phyloP scores from a whole-genome alignment of 805 yeast species.

The Candida parachauliodes region DNA sequence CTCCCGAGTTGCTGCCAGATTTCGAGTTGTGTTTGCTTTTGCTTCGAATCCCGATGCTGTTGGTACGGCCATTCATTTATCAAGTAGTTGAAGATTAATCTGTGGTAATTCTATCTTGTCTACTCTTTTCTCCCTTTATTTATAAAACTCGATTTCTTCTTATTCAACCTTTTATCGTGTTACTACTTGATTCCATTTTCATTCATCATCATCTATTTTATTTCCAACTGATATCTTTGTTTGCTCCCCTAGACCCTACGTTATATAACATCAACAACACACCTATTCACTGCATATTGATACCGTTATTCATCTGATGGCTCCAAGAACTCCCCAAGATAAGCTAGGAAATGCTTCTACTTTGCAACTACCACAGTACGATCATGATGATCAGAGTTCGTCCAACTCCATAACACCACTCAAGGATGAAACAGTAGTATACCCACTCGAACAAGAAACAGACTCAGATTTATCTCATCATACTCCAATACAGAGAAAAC shows the following conservation, averaged over 20 bases:
- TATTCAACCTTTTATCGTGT: no score
- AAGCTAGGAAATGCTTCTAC: conserved; percentile 6
- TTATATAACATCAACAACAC: background rate
- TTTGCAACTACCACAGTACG: conserved; percentile 6
- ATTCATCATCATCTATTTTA: no score
- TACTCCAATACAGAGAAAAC: background rate
- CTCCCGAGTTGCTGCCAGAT: no score
- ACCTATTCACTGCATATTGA: background rate
- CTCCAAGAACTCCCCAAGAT: conserved; percentile 7
- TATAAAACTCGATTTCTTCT: no score
- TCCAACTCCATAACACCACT: conserved; percentile 8
- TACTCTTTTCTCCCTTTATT: no score
- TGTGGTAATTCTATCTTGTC: no score
- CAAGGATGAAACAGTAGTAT: background rate
- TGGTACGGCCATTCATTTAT: no score
- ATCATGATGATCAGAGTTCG: conserved; percentile 7
- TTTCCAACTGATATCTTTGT: background rate
- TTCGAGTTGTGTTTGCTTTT: no score
- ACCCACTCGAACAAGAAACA: conserved; percentile 2
- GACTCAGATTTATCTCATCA: conserved; percentile 1
- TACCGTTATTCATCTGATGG: conserved; percentile 4
- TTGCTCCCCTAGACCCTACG: background rate
- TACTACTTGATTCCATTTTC: no score
- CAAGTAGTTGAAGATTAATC: no score
- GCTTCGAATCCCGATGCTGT: no score